Conservation (phyloP, 352 stramenopile species). For the Phytophthora chlamydospora region DNA sequence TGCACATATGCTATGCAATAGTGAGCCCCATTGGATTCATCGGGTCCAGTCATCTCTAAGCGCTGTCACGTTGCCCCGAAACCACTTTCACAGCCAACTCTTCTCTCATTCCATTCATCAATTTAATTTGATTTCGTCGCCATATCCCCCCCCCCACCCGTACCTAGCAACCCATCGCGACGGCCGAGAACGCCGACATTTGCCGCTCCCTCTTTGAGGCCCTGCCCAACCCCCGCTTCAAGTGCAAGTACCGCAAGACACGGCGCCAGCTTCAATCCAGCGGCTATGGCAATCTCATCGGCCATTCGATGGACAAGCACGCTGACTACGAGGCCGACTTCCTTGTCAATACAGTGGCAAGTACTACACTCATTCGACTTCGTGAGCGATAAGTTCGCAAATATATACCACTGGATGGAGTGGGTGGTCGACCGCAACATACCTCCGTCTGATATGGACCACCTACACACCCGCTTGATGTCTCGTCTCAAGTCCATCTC, state of each 20-base stretch:
- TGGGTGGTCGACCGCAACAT: slow-evolving; percentile 18
- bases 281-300: slow-evolving; percentile 8
- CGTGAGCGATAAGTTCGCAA: neutral
- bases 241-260: slow-evolving; percentile 7
- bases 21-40: no score
- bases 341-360: neutral
- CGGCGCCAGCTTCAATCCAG: neutral
- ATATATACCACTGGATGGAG: slow-evolving; percentile 2
- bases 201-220: slow-evolving; percentile 1
- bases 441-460: slow-evolving; percentile 7
- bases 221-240: neutral
- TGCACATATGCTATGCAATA: no score
- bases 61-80: no score
- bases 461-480: neutral
- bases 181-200: slow-evolving; percentile 12
- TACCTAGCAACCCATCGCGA: no score
- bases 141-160: no score
- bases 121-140: no score
- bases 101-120: no score
- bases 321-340: neutral
- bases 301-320: slow-evolving; percentile 14
- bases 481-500: slow-evolving; percentile 5
- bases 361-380: neutral
- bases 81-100: no score
- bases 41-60: no score